phyloP scores from a whole-genome alignment of 805 yeast species.

The Ogataea neopini region DNA sequence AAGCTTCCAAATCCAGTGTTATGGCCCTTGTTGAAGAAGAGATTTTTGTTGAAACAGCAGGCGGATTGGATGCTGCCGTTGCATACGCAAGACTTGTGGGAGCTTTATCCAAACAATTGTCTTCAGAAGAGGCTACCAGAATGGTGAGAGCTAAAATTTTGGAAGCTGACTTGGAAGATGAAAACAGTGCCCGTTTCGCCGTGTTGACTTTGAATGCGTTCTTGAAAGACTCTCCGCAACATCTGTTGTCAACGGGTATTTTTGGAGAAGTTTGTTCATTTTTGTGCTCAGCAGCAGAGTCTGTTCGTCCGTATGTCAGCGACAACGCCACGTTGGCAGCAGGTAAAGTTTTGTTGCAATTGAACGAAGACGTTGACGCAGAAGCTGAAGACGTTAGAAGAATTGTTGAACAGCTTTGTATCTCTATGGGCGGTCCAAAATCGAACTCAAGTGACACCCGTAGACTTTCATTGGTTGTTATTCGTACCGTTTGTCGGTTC shows the following conservation, averaged over 20 bases:
- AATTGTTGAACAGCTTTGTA: slow-evolving; percentile 53
- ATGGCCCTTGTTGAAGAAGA: slow-evolving; percentile 76
- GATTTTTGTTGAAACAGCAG: slow-evolving; percentile 36
- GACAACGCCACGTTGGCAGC: slow-evolving; percentile 79
- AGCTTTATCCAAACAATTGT: slow-evolving; percentile 66
- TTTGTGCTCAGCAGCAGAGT: slow-evolving; percentile 45
- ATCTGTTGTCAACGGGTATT: slow-evolving; percentile 55
- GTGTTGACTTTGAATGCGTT: slow-evolving; percentile 76
- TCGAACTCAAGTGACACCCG: slow-evolving; percentile 74
- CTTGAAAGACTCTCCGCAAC: slow-evolving; percentile 72
- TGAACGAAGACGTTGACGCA: slow-evolving; percentile 34
- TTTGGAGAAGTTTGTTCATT: slow-evolving; percentile 50
- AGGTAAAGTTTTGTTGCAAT: slow-evolving; percentile 71
- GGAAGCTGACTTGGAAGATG: slow-evolving; percentile 40
- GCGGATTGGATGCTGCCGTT: slow-evolving; percentile 60
- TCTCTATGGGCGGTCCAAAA: slow-evolving; percentile 49
- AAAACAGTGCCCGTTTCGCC: slow-evolving; percentile 56
- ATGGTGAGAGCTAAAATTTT: slow-evolving; percentile 63
- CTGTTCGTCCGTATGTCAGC: slow-evolving; percentile 52
- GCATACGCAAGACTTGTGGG: slow-evolving; percentile 82
- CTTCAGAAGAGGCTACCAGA: slow-evolving; percentile 59
- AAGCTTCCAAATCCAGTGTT: slow-evolving; percentile 65
- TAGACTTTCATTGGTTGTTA: slow-evolving; percentile 72
- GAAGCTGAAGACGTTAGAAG: slow-evolving; percentile 40
- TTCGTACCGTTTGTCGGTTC: slow-evolving; percentile 72